Conservation (phyloP, 106 monocot genomes). For the Dendrobium nobile region DNA sequence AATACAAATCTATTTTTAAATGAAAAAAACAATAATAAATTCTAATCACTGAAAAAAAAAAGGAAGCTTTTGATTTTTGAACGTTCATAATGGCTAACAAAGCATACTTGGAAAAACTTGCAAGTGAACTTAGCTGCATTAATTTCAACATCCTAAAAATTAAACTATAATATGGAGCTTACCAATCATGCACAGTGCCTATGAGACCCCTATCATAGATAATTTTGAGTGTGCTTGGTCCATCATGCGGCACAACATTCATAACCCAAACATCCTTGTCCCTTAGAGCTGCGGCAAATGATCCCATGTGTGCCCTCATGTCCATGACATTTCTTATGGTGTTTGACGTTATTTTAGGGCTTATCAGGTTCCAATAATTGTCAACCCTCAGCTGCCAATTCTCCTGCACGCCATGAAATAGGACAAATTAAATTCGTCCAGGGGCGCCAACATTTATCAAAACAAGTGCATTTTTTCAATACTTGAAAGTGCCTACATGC, state of each 20-base stretch:
- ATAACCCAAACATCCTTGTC: conserved; percentile 90
- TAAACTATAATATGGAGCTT: conserved; percentile 8
- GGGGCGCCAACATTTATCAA: too few relatives aligned
- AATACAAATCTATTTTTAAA: too few relatives aligned
- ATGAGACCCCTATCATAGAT: conserved; percentile 91
- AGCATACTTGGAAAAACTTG: too few relatives aligned
- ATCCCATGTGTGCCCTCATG: conserved; percentile 86
- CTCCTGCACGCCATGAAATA: conserved; percentile 33
- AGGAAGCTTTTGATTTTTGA: too few relatives aligned
- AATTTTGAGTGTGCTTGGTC: conserved; percentile 72
- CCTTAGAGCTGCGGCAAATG: conserved; percentile 89
- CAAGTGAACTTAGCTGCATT: too few relatives aligned
- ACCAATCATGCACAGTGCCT: conserved; percentile 83
- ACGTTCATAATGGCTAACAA: too few relatives aligned
- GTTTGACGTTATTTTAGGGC: conserved; percentile 49
- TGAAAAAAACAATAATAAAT: too few relatives aligned
- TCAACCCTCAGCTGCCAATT: conserved; percentile 68
- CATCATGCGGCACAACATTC: conserved; percentile 85
- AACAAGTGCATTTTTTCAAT: too few relatives aligned
- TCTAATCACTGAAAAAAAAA: too few relatives aligned
- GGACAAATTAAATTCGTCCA: too few relatives aligned
- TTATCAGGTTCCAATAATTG: conserved; percentile 65
- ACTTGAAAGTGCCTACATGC: too few relatives aligned
- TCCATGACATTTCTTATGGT: conserved; percentile 90
- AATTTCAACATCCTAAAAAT: too few relatives aligned